Evolutionary conservation across 306 rosid genomes (phyloP).

Genomic region (Medicago truncatula): DNA sequence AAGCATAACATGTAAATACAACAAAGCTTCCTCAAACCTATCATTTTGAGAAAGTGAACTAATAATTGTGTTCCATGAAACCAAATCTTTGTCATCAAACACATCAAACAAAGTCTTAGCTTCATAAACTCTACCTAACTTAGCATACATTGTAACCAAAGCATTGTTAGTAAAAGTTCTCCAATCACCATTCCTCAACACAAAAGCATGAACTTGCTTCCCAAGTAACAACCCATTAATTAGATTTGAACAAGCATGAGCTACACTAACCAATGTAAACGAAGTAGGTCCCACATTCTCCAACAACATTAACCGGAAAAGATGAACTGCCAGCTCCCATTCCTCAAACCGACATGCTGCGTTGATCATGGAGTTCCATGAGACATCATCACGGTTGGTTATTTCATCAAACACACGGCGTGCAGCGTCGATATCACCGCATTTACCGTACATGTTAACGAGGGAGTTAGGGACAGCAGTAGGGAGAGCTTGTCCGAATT

Average conservation of each 20-base stretch:
- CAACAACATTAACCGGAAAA: constrained; percentile 61
- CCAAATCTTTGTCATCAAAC: constrained; percentile 73
- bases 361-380: constrained; percentile 83
- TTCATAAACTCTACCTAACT: constrained; percentile 59
- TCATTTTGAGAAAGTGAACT: constrained; percentile 79
- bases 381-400: constrained; percentile 64
- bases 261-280: constrained; percentile 72
- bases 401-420: constrained; percentile 66
- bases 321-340: constrained; percentile 68
- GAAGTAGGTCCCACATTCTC: constrained; percentile 68
- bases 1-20: constrained; percentile 55
- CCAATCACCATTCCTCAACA: constrained; percentile 58
- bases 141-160: constrained; percentile 79
- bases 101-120: constrained; percentile 65
- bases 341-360: constrained; percentile 64
- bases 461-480: constrained; percentile 72
- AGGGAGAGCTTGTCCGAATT: constrained; percentile 55
- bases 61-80: constrained; percentile 81
- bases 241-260: constrained; percentile 73
- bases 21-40: constrained; percentile 66
- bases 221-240: constrained; percentile 61
- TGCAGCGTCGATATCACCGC: constrained; percentile 60
- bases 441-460: constrained; percentile 72
- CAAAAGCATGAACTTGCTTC: constrained; percentile 73
- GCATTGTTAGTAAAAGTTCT: constrained; percentile 73